Conservation (phyloP, 2,329 filamentous ascomycete genomes). For the Cytospora mali region DNA sequence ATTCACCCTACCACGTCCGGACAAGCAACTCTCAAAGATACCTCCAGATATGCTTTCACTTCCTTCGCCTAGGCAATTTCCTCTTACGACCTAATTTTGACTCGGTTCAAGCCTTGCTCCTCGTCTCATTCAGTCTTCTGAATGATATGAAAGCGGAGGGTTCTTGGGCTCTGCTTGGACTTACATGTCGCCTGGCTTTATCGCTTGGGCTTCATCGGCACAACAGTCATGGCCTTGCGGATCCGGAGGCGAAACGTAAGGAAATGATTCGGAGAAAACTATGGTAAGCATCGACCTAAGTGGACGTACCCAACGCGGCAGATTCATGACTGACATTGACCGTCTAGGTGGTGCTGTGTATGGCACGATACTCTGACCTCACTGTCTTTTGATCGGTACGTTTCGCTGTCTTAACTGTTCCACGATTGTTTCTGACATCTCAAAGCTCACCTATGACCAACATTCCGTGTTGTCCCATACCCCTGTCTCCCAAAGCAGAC, state of each 20-base stretch:
- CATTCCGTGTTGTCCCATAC: constrained; percentile 58
- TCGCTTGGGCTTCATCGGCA: constrained; percentile 63
- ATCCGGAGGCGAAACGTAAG: constrained; percentile 51
- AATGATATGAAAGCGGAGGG: constrained; percentile 73
- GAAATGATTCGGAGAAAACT: constrained; percentile 58
- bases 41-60: constrained; percentile 67
- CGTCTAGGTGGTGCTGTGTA: constrained; percentile 64
- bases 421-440: constrained; percentile 3
- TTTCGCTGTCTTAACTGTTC: neutral
- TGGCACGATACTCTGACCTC: constrained; percentile 70
- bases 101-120: constrained; percentile 65
- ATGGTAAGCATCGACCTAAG: constrained; percentile 45
- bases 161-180: constrained; percentile 65
- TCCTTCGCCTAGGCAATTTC: constrained; percentile 65
- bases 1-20: constrained; percentile 63
- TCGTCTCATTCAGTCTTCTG: constrained; percentile 64
- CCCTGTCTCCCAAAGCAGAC: constrained; percentile 45
- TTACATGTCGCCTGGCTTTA: constrained; percentile 67
- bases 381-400: constrained; percentile 64
- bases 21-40: constrained; percentile 63
- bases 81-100: constrained; percentile 65
- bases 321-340: constrained; percentile 29
- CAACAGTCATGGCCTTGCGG: constrained; percentile 46
- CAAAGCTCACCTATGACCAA: constrained; percentile 63
- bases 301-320: neutral